A percentile compares a stretch with the other conserved stretches of the same genome.
Evolutionary conservation across 1,139 yeast genomes (phyloP).

Genomic region (Blastobotrys arbuscula): DNA sequence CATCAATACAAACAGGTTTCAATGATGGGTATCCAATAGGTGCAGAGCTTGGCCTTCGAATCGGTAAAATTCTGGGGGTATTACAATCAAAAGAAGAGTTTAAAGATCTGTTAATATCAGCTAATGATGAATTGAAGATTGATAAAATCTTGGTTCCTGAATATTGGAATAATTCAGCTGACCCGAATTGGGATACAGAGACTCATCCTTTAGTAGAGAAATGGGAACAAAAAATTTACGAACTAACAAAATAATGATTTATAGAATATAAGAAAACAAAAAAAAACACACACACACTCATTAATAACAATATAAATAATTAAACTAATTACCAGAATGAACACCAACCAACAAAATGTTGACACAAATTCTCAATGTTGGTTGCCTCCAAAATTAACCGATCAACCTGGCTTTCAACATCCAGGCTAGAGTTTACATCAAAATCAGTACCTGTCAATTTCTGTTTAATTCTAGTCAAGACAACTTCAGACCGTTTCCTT

Average conservation of each 20-base stretch:
- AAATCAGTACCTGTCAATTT: constrained; percentile 94
- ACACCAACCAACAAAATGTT: constrained; percentile 98
- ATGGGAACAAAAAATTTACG: constrained; percentile 39
- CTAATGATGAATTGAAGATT: constrained; percentile 48
- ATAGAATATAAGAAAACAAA: not conserved
- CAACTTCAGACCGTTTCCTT: constrained; percentile 88
- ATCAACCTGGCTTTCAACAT: constrained; percentile 88
- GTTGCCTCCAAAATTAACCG: constrained; percentile 94
- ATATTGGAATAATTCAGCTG: constrained; percentile 49
- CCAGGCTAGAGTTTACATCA: constrained; percentile 60
- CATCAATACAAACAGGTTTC: constrained; percentile 70
- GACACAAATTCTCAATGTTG: constrained; percentile 90
- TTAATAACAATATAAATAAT: not conserved
- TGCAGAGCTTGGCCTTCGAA: constrained; percentile 57
- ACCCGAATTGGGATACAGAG: constrained; percentile 23
- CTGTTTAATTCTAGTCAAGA: constrained; percentile 82
- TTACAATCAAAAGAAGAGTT: constrained; percentile 31
- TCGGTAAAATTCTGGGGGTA: constrained; percentile 62
- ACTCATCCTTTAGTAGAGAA: constrained; percentile 38
- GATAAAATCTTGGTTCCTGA: constrained; percentile 44
- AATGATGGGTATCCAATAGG: constrained; percentile 77
- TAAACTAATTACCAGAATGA: constrained; percentile 75
- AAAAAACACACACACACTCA: too few relatives aligned
- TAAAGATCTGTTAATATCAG: constrained; percentile 32
- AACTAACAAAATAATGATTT: not conserved